phyloP scores from a whole-genome alignment of 495 filamentous ascomycete species.

The Lindgomyces ingoldianus region DNA sequence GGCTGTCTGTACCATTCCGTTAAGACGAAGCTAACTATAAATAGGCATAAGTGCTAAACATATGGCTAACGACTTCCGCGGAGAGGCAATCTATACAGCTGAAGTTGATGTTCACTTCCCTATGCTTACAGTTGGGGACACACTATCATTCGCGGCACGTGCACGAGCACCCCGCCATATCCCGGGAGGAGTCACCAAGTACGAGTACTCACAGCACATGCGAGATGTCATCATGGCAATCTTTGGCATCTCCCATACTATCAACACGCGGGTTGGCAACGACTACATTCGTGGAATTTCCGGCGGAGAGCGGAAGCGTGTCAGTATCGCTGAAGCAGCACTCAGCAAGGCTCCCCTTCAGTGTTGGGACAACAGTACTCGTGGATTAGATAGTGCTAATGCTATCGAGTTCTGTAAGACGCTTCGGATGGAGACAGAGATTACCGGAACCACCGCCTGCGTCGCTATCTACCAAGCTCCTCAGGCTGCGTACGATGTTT shows the following conservation, averaged over 20 bases:
- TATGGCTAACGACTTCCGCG: conserved; percentile 48
- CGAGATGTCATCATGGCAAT: conserved; percentile 50
- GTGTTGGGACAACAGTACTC: conserved; percentile 49
- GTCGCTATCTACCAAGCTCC: conserved; percentile 49
- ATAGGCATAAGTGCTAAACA: conserved; percentile 45
- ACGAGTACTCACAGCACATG: conserved; percentile 42
- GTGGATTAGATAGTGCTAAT: conserved; percentile 49
- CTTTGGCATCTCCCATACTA: conserved; percentile 49
- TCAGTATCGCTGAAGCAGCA: conserved; percentile 48
- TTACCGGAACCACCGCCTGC: conserved; percentile 42
- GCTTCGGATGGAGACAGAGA: conserved; percentile 44
- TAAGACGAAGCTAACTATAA: not conserved
- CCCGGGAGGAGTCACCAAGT: conserved; percentile 41
- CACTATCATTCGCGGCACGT: conserved; percentile 45
- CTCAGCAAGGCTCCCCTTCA: conserved; percentile 45
- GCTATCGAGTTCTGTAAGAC: conserved; percentile 50
- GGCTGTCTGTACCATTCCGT: not conserved
- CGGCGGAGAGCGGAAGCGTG: conserved; percentile 50
- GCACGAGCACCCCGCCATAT: conserved; percentile 44
- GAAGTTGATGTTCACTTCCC: conserved; percentile 51
- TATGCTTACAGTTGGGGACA: conserved; percentile 46
- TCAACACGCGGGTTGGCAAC: conserved; percentile 48
- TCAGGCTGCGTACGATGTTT: conserved; percentile 45
- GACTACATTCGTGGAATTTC: conserved; percentile 48
- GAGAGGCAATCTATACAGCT: conserved; percentile 52